These are phyloP conservation scores for Fomitiporia mediterranea DNA, from an alignment of 1,284 basidiomycete species.

Conservation along the genomic window DNA sequence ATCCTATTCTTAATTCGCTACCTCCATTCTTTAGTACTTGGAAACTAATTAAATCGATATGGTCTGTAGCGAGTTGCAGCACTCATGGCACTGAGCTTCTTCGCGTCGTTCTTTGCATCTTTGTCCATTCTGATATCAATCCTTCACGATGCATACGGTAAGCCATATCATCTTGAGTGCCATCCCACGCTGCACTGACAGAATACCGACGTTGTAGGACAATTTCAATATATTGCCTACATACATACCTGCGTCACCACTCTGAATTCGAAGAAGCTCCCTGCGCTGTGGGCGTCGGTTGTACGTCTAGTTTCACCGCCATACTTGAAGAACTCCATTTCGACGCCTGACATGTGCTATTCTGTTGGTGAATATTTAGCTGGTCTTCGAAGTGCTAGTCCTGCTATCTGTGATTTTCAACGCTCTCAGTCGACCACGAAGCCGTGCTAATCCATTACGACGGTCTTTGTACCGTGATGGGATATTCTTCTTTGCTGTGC, in stretches of 20 bases:
- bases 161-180: neutral
- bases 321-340: too few species aligned
- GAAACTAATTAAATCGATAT: neutral
- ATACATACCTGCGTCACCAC: constrained; percentile 6
- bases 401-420: constrained; percentile 21
- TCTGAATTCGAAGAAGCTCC: neutral
- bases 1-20: neutral
- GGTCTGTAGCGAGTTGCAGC: neutral
- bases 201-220: too few species aligned
- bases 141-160: neutral
- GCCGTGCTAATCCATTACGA: constrained; percentile 5
- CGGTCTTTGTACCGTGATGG: constrained; percentile 22
- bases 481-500: constrained; percentile 22
- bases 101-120: constrained; percentile 7
- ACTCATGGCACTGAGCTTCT: constrained; percentile 3
- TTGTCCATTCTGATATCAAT: constrained; percentile 10
- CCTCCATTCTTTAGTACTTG: neutral
- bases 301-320: neutral
- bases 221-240: neutral
- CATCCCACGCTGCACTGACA: too few species aligned
- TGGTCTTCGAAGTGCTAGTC: constrained; percentile 22
- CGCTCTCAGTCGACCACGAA: constrained; percentile 22
- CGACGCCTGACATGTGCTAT: neutral
- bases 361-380: constrained; percentile 10
- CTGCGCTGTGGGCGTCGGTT: constrained; percentile 10